These are phyloP conservation scores for Knufia fluminis DNA, from an alignment of 2,329 filamentous ascomycete species.

Conservation along the genomic window DNA sequence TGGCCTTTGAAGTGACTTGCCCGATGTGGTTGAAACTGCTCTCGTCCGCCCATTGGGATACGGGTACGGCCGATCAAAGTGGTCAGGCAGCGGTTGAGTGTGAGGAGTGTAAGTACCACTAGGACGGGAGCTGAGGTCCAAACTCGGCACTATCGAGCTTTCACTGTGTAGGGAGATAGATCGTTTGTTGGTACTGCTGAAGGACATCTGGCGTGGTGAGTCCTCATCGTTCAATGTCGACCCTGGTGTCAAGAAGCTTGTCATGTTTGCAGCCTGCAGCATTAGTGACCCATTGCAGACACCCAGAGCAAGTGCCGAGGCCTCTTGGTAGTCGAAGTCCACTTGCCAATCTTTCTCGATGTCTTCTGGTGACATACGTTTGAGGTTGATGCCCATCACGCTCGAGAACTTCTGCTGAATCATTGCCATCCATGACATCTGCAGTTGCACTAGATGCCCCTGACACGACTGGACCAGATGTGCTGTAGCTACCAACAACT, in stretches of 20 bases:
- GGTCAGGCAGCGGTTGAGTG: neutral
- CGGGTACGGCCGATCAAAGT: conserved; percentile 7
- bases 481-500: conserved; percentile 70
- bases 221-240: conserved; percentile 32
- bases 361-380: conserved; percentile 58
- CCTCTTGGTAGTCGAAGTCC: conserved; percentile 69
- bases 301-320: conserved; percentile 59
- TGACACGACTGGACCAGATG: conserved; percentile 76
- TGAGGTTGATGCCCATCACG: conserved; percentile 62
- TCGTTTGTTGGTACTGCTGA: conserved; percentile 41
- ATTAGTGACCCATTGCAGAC: conserved; percentile 66
- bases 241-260: conserved; percentile 51
- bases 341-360: conserved; percentile 69
- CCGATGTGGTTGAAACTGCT: conserved; percentile 8
- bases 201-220: conserved; percentile 41
- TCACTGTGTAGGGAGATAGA: conserved; percentile 20
- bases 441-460: conserved; percentile 73
- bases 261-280: conserved; percentile 48
- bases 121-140: neutral
- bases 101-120: neutral
- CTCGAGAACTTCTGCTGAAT: conserved; percentile 52
- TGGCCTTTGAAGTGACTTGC: conserved; percentile 1
- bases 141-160: conserved; percentile 6
- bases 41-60: conserved; percentile 4
- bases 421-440: conserved; percentile 70